These are phyloP conservation scores for Trichoderma atroviride DNA, from an alignment of 2,329 filamentous ascomycete genomes.

Conservation along the genomic window DNA sequence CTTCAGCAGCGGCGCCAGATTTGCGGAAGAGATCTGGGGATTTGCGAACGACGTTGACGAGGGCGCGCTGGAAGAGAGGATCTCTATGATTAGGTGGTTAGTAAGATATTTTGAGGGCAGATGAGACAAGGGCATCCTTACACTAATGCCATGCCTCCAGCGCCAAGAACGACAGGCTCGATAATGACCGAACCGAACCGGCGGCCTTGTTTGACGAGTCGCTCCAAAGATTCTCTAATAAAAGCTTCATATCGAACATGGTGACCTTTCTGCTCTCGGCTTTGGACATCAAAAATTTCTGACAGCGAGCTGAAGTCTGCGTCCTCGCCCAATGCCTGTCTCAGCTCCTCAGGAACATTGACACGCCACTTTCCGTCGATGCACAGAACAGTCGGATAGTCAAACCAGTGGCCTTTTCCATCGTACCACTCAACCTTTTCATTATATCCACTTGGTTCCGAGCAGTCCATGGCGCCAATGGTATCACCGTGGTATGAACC, in stretches of 20 bases:
- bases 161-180: conserved; percentile 79
- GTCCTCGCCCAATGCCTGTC: conserved; percentile 48
- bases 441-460: conserved; percentile 77
- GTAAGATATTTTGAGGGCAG: not conserved
- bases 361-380: conserved; percentile 67
- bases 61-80: conserved; percentile 75
- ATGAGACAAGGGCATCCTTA: conserved; percentile 46
- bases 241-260: conserved; percentile 60
- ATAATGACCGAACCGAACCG: conserved; percentile 78
- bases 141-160: conserved; percentile 82
- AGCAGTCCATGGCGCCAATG: conserved; percentile 84
- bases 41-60: conserved; percentile 67
- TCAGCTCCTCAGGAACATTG: conserved; percentile 54
- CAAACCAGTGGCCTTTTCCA: conserved; percentile 78
- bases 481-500: conserved; percentile 88
- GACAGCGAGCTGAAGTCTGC: conserved; percentile 52
- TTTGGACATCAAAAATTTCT: conserved; percentile 62
- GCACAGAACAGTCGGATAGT: conserved; percentile 73
- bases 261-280: conserved; percentile 48
- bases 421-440: conserved; percentile 85
- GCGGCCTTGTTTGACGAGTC: conserved; percentile 57
- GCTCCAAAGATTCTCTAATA: conserved; percentile 58
- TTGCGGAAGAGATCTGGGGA: conserved; percentile 58
- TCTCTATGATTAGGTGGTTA: conserved; percentile 54
- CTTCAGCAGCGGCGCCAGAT: conserved; percentile 15